A percentile compares a stretch with the other conserved stretches of the same genome.
phyloP scores from a whole-genome alignment of 2,329 filamentous ascomycete species.

The Colletotrichum destructivum region DNA sequence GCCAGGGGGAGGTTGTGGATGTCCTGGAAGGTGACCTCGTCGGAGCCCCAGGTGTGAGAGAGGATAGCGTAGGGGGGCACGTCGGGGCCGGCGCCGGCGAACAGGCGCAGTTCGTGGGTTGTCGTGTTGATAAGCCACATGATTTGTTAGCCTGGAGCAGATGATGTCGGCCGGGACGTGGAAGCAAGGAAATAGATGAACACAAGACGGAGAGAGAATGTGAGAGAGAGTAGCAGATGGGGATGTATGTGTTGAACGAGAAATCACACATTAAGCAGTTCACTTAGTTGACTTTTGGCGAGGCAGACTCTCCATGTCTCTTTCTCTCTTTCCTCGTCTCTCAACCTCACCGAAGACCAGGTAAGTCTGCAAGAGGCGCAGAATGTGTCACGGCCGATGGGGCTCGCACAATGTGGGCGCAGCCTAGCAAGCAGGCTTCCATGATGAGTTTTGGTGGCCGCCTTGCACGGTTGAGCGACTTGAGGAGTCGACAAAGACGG shows the following conservation, averaged over 20 bases:
- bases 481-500: neutral
- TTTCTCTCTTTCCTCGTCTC: neutral
- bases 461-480: neutral
- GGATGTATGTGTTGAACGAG: no score
- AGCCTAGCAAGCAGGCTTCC: neutral
- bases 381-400: neutral
- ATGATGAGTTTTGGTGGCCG: slow-evolving; percentile 1
- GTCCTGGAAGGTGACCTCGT: slow-evolving; percentile 48
- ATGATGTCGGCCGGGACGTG: no score
- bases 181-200: no score
- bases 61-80: slow-evolving; percentile 49
- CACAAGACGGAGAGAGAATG: neutral
- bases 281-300: no score
- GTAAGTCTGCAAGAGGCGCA: neutral
- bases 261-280: no score
- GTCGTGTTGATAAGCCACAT: slow-evolving; percentile 43
- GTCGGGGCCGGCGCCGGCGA: slow-evolving; percentile 11
- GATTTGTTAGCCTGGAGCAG: no score
- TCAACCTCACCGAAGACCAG: neutral
- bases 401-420: slow-evolving; percentile 1
- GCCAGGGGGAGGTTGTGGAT: slow-evolving; percentile 31
- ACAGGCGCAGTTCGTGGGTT: slow-evolving; percentile 28
- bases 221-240: no score
- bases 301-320: no score
- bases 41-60: slow-evolving; percentile 50